These are phyloP conservation scores for Artemisia tridentata DNA, from an alignment of 129 eudicot genomes.

Conservation along the genomic window DNA sequence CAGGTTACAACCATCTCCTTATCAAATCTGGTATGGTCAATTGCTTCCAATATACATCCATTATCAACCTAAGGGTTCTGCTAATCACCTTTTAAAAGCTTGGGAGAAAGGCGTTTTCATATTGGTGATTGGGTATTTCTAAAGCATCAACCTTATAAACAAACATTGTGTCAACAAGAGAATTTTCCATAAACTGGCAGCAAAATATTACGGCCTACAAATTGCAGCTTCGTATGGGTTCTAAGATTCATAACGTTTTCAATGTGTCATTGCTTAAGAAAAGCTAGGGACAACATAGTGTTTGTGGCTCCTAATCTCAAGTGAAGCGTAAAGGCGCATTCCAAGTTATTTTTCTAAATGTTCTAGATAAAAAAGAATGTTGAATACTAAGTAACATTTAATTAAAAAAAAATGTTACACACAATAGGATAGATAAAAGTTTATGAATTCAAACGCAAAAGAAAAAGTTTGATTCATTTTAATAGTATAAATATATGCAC, in stretches of 20 bases:
- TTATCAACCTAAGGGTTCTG: background rate
- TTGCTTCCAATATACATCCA: background rate
- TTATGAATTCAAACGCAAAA: no score
- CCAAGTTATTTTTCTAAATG: no score
- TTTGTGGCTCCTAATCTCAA: background rate
- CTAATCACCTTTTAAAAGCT: background rate
- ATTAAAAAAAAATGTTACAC: no score
- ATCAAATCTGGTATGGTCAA: background rate
- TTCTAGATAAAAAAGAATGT: no score
- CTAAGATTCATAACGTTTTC: background rate
- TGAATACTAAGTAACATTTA: no score
- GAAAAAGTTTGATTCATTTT: no score
- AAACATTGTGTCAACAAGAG: background rate
- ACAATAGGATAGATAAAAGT: no score
- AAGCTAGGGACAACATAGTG: no score
- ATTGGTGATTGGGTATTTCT: background rate
- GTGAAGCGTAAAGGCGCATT: background rate
- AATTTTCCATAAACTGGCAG: background rate
- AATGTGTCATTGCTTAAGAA: background rate
- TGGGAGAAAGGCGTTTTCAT: background rate
- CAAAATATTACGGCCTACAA: background rate
- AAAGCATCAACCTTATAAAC: background rate
- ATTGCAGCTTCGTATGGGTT: background rate
- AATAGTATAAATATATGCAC: no score
- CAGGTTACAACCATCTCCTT: background rate